phyloP scores from a whole-genome alignment of 257 asterid genomes.

The Solanum medicagineum region DNA sequence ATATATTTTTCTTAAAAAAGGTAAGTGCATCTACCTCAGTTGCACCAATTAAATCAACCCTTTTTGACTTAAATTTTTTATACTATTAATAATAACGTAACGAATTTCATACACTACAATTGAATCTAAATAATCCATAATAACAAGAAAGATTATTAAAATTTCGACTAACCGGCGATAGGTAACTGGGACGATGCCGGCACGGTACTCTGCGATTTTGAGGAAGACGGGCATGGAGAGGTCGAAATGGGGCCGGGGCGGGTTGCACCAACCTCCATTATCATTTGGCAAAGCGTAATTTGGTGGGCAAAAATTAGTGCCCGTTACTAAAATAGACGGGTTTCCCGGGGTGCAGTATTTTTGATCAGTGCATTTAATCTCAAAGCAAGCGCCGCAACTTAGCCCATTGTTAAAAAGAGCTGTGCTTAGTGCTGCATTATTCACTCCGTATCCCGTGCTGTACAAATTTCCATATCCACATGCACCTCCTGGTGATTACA shows the following conservation, averaged over 20 bases:
- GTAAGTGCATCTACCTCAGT: not conserved
- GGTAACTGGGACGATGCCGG: slow-evolving; percentile 23
- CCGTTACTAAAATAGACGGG: slow-evolving; percentile 24
- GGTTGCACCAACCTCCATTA: slow-evolving; percentile 35
- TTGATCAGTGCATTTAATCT: slow-evolving; percentile 46
- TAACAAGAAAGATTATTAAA: not conserved
- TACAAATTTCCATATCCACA: slow-evolving; percentile 74
- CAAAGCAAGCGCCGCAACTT: slow-evolving; percentile 74
- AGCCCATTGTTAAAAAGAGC: slow-evolving; percentile 63
- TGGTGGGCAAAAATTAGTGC: slow-evolving; percentile 27
- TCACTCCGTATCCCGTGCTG: slow-evolving; percentile 71
- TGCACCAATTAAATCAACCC: not conserved
- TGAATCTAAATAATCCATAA: not conserved
- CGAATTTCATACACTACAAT: not conserved
- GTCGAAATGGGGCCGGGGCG: slow-evolving; percentile 30
- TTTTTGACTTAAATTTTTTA: not conserved
- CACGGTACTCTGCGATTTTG: slow-evolving; percentile 18
- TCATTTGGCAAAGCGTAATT: slow-evolving; percentile 18
- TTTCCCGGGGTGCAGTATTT: slow-evolving; percentile 46
- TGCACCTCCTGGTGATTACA: slow-evolving; percentile 47
- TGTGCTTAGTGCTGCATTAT: slow-evolving; percentile 70
- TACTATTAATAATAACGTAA: not conserved
- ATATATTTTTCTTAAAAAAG: too few relatives aligned
- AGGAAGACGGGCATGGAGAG: slow-evolving; percentile 31
- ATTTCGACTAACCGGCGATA: slow-evolving; percentile 13